Base-by-base conservation (phyloP, 116 monocot genomes). In the Dioscorea cayenensis region DNA sequence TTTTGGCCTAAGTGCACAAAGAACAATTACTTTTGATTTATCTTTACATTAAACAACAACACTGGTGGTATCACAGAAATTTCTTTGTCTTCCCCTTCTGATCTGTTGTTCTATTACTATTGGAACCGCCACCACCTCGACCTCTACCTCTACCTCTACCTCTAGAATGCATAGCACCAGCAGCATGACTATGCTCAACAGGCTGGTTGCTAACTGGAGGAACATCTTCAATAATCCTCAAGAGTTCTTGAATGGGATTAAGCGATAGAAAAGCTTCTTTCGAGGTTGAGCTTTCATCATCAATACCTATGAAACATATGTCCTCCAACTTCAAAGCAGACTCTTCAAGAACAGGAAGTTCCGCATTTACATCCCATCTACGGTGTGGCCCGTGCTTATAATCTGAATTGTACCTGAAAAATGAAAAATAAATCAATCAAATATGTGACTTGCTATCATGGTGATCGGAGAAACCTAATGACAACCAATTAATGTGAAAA, bases 81-180 rank as follows among this genome's bases (percentile, higher is more conserved):
- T 79, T 83, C 66, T 83, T 83, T 21, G 83, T 83, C 74, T 83
- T 79, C 35, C 83, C 83, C 49, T 71, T 76, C 22, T 68, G 76
- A 70, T 83, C 79, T 49, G 68, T 49, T 61, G 68, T 59, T 61
- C 67, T 71, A 36, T 8, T 13, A 60, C 76, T 59, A 50, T 64
- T 71, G 23, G 14, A 13, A 62, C 37, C 60, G 49, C 66, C 72
- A 65, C 27, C 22, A 62, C 37, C 69, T 51, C 66, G 72, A 65
- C 27, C 20, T 68, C 62, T 27, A 9, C 20, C 17, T 35, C 71
- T 13, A 60, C 66, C 72, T 68, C 72, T 72, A 10, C 71, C 78
- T 75, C 71, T 69, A 65, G 71, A 28, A 71, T 36, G 55, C 27
- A 65, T 43, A n/a, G 43, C 52, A 25, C 73, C 63, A 43, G 52